phyloP scores from a whole-genome alignment of 1,284 basidiomycete species.

The Cryptococcus sp. region DNA sequence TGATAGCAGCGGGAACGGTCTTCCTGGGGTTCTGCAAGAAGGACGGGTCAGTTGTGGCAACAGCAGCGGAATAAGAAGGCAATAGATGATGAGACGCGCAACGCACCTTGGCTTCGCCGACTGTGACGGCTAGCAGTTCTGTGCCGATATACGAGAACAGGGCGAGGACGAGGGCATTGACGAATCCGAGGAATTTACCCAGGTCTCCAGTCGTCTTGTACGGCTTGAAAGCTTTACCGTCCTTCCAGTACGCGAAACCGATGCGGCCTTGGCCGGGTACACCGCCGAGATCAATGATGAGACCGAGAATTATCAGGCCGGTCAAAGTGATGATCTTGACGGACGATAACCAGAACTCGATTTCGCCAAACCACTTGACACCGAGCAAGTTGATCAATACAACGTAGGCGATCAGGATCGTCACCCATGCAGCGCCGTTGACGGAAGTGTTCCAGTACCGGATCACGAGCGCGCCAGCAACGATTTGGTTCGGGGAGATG shows the following conservation, averaged over 20 bases:
- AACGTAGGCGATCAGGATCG: constrained; percentile 48
- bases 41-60: constrained; percentile 46
- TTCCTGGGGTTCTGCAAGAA: constrained; percentile 59
- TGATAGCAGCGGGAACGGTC: constrained; percentile 62
- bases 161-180: constrained; percentile 51
- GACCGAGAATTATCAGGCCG: constrained; percentile 55
- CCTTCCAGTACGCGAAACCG: constrained; percentile 54
- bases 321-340: constrained; percentile 77
- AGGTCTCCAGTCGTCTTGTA: not conserved
- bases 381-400: constrained; percentile 54
- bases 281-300: constrained; percentile 61
- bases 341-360: constrained; percentile 58
- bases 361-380: constrained; percentile 55
- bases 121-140: constrained; percentile 58
- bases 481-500: constrained; percentile 54
- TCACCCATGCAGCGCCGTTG: constrained; percentile 49
- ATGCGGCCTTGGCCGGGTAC: constrained; percentile 45
- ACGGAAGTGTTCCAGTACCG: constrained; percentile 40
- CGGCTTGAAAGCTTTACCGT: constrained; percentile 39
- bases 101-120: constrained; percentile 51
- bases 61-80: constrained; percentile 5
- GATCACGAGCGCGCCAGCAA: constrained; percentile 50
- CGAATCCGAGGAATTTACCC: constrained; percentile 43
- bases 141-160: constrained; percentile 65
- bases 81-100: not conserved